Conservation (phyloP, 345 rosid genomes). For the Adansonia digitata region DNA sequence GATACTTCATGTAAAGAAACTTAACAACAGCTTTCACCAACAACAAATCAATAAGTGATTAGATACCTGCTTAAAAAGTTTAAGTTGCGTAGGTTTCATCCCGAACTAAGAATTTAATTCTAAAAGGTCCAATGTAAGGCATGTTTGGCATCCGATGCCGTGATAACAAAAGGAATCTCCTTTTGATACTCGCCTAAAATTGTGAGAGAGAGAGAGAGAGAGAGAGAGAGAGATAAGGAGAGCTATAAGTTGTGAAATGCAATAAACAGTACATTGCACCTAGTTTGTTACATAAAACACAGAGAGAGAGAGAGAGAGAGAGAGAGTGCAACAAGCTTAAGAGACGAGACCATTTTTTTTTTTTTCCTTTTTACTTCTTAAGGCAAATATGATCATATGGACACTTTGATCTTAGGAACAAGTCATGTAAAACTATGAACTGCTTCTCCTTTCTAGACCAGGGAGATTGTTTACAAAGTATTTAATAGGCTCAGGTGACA, state of each 20-base stretch:
- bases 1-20: not conserved
- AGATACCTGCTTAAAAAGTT: slow-evolving; percentile 21
- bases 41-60: slow-evolving; percentile 2
- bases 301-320: too few species aligned
- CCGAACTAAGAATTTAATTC: slow-evolving; percentile 82
- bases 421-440: not conserved
- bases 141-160: slow-evolving; percentile 97
- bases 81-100: slow-evolving; percentile 81
- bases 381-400: too few species aligned
- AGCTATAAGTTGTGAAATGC: too few species aligned
- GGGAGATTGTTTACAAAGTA: not conserved
- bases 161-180: slow-evolving; percentile 79
- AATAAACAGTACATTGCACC: too few species aligned
- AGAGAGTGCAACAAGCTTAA: too few species aligned
- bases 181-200: slow-evolving; percentile 45
- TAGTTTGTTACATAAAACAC: too few species aligned
- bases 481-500: not conserved
- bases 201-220: not conserved
- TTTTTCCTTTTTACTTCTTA: too few species aligned
- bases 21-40: not conserved
- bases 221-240: too few species aligned
- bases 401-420: not conserved
- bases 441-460: not conserved
- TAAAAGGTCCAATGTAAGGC: slow-evolving; percentile 51
- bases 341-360: too few species aligned